Conservation (phyloP, 169 alveolate genomes). For the Eimeria falciformis region DNA sequence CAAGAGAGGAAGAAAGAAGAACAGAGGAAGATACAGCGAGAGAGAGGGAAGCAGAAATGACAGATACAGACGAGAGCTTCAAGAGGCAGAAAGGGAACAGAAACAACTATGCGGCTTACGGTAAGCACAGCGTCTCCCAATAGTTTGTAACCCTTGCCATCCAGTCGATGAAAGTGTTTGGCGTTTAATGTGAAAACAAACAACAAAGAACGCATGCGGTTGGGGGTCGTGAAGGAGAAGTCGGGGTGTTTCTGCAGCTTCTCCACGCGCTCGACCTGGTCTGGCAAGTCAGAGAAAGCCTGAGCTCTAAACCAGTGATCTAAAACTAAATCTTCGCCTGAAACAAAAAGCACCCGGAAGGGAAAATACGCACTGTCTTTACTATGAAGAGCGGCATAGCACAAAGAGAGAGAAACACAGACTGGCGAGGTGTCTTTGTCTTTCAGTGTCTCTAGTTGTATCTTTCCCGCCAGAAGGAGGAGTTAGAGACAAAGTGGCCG, state of each 20-base stretch:
- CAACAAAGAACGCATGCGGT: slow-evolving; percentile 51
- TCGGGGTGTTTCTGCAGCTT: slow-evolving; percentile 64
- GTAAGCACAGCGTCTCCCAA: slow-evolving; percentile 50
- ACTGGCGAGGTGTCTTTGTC: too few relatives aligned
- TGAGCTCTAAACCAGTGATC: slow-evolving; percentile 77
- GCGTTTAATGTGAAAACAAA: background rate
- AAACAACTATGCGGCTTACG: too few relatives aligned
- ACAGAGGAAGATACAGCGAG: background rate
- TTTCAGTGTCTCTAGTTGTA: too few relatives aligned
- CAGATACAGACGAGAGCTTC: background rate
- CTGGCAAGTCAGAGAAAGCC: slow-evolving; percentile 67
- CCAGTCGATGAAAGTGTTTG: slow-evolving; percentile 50
- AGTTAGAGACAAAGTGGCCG: too few relatives aligned
- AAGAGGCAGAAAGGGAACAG: too few relatives aligned
- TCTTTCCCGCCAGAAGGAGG: too few relatives aligned
- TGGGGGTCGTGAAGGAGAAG: slow-evolving; percentile 74
- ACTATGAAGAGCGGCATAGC: background rate
- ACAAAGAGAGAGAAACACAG: too few relatives aligned
- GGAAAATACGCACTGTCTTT: background rate
- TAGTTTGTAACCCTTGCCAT: slow-evolving; percentile 75
- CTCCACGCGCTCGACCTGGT: slow-evolving; percentile 60
- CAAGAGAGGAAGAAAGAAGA: too few relatives aligned
- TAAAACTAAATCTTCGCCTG: slow-evolving; percentile 44
- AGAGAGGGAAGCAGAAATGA: background rate
- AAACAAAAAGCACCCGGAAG: background rate